Conservation (phyloP, 2,329 filamentous ascomycete genomes). For the Tympanopsis confertula region DNA sequence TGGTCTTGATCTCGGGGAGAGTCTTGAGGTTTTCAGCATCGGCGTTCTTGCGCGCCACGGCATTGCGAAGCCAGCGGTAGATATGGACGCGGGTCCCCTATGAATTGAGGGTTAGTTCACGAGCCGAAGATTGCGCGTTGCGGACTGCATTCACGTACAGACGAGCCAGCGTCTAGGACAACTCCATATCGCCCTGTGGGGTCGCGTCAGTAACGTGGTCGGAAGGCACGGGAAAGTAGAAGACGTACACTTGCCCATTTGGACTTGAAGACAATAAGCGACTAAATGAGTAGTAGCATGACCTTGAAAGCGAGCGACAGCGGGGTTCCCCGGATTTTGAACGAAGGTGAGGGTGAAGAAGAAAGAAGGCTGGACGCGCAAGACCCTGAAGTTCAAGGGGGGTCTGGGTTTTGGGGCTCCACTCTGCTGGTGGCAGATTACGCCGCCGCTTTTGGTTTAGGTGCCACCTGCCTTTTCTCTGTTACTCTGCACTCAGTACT, state of each 20-base stretch:
- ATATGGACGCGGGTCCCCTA: conserved; percentile 83
- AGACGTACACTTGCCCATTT: conserved; percentile 1
- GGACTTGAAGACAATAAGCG: not conserved
- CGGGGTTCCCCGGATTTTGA: too few species aligned
- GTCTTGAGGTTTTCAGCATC: conserved; percentile 47
- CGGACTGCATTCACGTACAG: conserved; percentile 17
- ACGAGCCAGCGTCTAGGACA: conserved; percentile 94
- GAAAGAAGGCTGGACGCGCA: too few species aligned
- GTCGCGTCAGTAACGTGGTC: not conserved
- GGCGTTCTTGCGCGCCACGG: conserved; percentile 51
- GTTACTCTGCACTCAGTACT: too few species aligned
- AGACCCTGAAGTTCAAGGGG: too few species aligned
- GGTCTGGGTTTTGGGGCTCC: too few species aligned
- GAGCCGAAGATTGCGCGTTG: not conserved
- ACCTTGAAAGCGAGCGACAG: too few species aligned
- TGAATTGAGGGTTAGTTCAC: not conserved
- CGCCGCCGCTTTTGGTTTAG: too few species aligned
- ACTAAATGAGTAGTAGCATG: too few species aligned
- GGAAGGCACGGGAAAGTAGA: not conserved
- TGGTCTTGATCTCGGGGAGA: conserved; percentile 71
- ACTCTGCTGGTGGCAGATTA: too few species aligned
- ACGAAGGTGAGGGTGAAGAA: too few species aligned
- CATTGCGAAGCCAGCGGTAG: conserved; percentile 81
- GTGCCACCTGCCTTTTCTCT: too few species aligned
- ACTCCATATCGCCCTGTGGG: conserved; percentile 66